Evolutionary conservation across 2,329 filamentous ascomycete species (phyloP).

Genomic region (Verticillium alfalfae): DNA sequence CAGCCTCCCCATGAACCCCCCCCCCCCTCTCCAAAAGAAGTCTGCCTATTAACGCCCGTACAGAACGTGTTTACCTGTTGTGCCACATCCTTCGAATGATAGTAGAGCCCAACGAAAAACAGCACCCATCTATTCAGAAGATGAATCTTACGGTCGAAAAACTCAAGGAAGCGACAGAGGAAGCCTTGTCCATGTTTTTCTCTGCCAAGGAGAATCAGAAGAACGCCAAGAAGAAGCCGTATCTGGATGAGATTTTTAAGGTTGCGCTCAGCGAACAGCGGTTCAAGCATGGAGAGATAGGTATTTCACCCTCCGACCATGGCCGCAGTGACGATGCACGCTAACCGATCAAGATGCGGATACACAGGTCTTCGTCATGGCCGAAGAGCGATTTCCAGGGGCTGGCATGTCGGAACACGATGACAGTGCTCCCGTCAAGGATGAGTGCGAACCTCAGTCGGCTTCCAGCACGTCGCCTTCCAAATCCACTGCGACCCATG

Average conservation of each 20-base stretch:
- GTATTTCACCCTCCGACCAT: constrained; percentile 27
- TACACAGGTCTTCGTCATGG: constrained; percentile 43
- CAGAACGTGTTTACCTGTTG: constrained; percentile 55
- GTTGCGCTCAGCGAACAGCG: constrained; percentile 53
- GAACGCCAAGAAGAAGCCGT: constrained; percentile 50
- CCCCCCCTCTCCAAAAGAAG: too few relatives aligned
- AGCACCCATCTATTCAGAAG: constrained; percentile 48
- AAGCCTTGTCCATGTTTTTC: constrained; percentile 54
- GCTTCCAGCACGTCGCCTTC: constrained; percentile 28
- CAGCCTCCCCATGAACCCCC: too few relatives aligned
- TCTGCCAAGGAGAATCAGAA: constrained; percentile 46
- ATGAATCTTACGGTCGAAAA: constrained; percentile 47
- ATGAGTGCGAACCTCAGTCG: constrained; percentile 34
- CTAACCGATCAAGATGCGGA: constrained; percentile 34
- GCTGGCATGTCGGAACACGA: constrained; percentile 44
- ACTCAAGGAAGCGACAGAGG: constrained; percentile 52
- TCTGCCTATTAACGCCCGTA: constrained; percentile 4
- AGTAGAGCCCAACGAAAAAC: constrained; percentile 40
- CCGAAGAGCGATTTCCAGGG: constrained; percentile 45
- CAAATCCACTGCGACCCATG: constrained; percentile 24
- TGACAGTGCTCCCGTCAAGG: constrained; percentile 30
- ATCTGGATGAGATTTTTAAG: constrained; percentile 56
- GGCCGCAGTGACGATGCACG: neutral
- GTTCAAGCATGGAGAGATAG: constrained; percentile 50
- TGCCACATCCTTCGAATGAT: constrained; percentile 57